Percentiles rank a stretch among this genome's conserved stretches.
phyloP scores from a whole-genome alignment of 441 rosid genomes.

The Populus hybrid region DNA sequence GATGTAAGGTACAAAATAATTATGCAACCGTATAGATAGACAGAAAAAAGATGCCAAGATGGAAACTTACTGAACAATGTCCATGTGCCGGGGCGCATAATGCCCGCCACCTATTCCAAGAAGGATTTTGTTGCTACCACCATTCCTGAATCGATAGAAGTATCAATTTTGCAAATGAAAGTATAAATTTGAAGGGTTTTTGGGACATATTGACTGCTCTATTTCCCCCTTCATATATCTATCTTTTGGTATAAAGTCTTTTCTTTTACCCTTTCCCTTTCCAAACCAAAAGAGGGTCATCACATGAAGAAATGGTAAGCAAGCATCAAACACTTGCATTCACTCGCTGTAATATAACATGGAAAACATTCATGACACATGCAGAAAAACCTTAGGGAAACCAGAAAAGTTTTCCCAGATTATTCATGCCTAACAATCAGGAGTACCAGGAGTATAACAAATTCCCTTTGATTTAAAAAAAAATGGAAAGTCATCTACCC shows the following conservation, averaged over 20 bases:
- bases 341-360: background rate
- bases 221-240: background rate
- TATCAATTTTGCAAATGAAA: background rate
- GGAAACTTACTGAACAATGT: constrained; percentile 59
- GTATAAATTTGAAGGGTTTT: background rate
- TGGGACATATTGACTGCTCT: background rate
- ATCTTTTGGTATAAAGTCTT: background rate
- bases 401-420: background rate
- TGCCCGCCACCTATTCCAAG: constrained; percentile 84
- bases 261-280: background rate
- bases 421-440: constrained; percentile 2
- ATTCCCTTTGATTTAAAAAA: background rate
- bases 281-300: background rate
- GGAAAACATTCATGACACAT: background rate
- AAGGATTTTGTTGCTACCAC: constrained; percentile 51
- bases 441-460: background rate
- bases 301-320: background rate
- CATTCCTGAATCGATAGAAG: constrained; percentile 15
- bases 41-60: background rate
- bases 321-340: background rate
- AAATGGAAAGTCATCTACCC: background rate
- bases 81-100: constrained; percentile 85
- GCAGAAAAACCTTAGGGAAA: background rate
- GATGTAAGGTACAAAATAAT: background rate
- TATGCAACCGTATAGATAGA: background rate